A percentile compares a stretch with the other conserved stretches of the same genome.
Evolutionary conservation across 495 filamentous ascomycete species (phyloP).

Genomic region (Lasiosphaeriaceae sp.): DNA sequence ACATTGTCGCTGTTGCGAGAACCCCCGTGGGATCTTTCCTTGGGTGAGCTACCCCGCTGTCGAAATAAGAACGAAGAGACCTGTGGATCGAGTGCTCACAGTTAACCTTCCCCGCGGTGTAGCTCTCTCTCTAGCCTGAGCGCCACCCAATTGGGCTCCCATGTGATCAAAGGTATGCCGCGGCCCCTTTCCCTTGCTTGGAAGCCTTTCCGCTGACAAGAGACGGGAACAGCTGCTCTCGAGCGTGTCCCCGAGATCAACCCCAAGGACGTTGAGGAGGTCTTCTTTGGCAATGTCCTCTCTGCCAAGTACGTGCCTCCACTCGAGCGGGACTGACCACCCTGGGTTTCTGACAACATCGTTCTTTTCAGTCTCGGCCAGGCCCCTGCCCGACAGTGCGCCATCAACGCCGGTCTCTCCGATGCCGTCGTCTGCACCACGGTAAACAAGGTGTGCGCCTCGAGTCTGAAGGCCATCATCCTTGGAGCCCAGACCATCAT

Average conservation of each 20-base stretch:
- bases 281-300: slow-evolving; percentile 97
- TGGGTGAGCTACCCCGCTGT: slow-evolving; percentile 53
- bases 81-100: not conserved
- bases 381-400: slow-evolving; percentile 92
- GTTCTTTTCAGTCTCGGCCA: slow-evolving; percentile 72
- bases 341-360: slow-evolving; percentile 4
- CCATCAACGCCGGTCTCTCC: slow-evolving; percentile 77
- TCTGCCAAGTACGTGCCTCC: slow-evolving; percentile 76
- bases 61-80: not conserved
- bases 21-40: slow-evolving; percentile 92
- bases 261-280: slow-evolving; percentile 85
- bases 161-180: slow-evolving; percentile 80
- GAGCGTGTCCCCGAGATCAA: slow-evolving; percentile 81
- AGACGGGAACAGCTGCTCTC: slow-evolving; percentile 61
- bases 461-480: slow-evolving; percentile 87
- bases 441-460: slow-evolving; percentile 98
- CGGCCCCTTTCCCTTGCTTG: not conserved
- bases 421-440: slow-evolving; percentile 81
- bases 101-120: slow-evolving; percentile 1
- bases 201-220: slow-evolving; percentile 19
- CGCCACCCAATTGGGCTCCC: slow-evolving; percentile 82
- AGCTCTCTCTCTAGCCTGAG: slow-evolving; percentile 78
- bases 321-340: not conserved
- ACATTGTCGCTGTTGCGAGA: slow-evolving; percentile 88
- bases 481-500: slow-evolving; percentile 95